These are phyloP conservation scores for Fusarium albidum DNA, from an alignment of 2,329 filamentous ascomycete species.

Conservation along the genomic window DNA sequence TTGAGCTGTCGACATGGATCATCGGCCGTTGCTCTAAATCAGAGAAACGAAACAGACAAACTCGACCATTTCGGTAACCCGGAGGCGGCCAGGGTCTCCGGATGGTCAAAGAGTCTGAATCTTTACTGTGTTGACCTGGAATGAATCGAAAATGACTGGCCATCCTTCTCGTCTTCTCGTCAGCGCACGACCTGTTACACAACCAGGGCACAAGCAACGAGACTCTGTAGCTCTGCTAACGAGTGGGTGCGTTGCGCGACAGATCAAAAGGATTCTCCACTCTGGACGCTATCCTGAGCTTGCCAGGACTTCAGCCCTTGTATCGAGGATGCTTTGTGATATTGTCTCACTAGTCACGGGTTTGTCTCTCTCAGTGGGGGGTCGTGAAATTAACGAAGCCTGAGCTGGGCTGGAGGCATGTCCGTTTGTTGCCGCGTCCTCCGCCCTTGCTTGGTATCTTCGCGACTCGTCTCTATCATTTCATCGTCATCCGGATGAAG, in stretches of 20 bases:
- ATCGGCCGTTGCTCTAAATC: background rate
- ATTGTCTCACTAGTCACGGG: constrained; percentile 29
- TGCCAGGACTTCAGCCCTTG: constrained; percentile 9
- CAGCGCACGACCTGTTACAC: constrained; percentile 29
- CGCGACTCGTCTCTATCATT: constrained; percentile 10
- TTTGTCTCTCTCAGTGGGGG: constrained; percentile 22
- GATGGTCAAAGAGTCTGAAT: background rate
- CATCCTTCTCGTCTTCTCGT: constrained; percentile 3
- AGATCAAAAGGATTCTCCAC: constrained; percentile 16
- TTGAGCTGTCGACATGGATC: constrained; percentile 14
- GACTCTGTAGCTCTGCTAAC: constrained; percentile 25
- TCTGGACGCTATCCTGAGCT: constrained; percentile 1
- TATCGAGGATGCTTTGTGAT: constrained; percentile 22
- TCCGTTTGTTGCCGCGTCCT: constrained; percentile 26
- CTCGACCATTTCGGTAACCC: constrained; percentile 11
- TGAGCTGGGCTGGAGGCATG: constrained; percentile 8
- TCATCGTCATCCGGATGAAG: constrained; percentile 4
- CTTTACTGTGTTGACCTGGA: constrained; percentile 2
- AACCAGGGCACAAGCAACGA: constrained; percentile 9
- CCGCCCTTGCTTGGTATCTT: constrained; percentile 4
- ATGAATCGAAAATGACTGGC: background rate
- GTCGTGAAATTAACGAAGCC: background rate
- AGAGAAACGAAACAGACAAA: constrained; percentile 9
- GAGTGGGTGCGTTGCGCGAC: constrained; percentile 33
- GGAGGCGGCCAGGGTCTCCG: background rate